A percentile compares a stretch with the other conserved stretches of the same genome.
Conservation (phyloP, 2,329 filamentous ascomycete genomes). For the Trichophaea hybrida region DNA sequence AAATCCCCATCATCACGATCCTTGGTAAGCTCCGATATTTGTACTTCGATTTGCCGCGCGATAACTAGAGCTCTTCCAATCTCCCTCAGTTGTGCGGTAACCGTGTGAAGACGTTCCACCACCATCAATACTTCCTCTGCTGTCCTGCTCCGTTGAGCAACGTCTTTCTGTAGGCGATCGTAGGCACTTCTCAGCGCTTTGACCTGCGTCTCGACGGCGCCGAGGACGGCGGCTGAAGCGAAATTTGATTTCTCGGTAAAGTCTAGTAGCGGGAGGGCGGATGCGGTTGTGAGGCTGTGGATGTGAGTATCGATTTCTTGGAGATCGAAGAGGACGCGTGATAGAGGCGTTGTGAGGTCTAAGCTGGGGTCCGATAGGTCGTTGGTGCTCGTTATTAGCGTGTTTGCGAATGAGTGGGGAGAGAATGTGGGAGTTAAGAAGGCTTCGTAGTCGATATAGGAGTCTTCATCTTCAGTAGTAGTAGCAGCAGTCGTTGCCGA, state of each 20-base stretch:
- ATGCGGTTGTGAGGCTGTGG: conserved; percentile 71
- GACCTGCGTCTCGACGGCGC: conserved; percentile 67
- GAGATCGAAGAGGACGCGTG: conserved; percentile 84
- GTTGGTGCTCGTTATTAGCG: conserved; percentile 76
- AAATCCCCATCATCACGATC: conserved; percentile 43
- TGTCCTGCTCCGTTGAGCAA: conserved; percentile 68
- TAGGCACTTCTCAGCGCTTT: conserved; percentile 71
- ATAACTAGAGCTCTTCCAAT: conserved; percentile 68
- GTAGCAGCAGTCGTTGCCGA: not conserved
- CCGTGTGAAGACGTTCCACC: conserved; percentile 65
- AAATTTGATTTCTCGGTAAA: conserved; percentile 62
- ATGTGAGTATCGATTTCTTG: conserved; percentile 97
- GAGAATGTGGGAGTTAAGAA: conserved; percentile 77
- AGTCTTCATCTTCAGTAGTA: conserved; percentile 39
- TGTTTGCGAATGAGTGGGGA: conserved; percentile 70
- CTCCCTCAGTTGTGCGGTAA: conserved; percentile 59
- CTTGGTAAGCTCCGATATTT: conserved; percentile 53
- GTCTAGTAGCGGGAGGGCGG: conserved; percentile 63
- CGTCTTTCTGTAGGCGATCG: conserved; percentile 69
- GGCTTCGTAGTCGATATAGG: conserved; percentile 91
- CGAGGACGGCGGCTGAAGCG: conserved; percentile 56
- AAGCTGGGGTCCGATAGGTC: conserved; percentile 79
- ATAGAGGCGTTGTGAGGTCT: conserved; percentile 86
- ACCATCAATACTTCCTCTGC: conserved; percentile 70
- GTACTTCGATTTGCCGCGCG: conserved; percentile 73